Conservation (phyloP, 2,329 filamentous ascomycete genomes). For the Chrysosporium keratinophilum region DNA sequence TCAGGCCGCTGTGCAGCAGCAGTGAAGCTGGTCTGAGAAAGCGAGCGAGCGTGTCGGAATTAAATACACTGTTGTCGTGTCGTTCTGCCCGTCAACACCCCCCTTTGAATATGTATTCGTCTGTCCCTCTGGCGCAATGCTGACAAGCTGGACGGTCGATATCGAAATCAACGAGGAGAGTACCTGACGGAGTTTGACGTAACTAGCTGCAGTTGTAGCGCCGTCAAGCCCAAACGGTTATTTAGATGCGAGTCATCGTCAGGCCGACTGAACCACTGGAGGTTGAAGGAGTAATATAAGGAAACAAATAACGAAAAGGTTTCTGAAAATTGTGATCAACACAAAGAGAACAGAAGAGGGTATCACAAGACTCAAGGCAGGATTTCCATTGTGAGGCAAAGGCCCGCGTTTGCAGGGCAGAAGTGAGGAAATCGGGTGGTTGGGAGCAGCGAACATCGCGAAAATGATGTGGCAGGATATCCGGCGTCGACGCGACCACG, state of each 20-base stretch:
- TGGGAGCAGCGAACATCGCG: neutral
- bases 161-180: neutral
- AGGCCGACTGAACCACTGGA: neutral
- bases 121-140: neutral
- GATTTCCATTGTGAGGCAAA: neutral
- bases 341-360: neutral
- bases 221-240: neutral
- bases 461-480: constrained; percentile 12
- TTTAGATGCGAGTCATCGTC: too few species aligned
- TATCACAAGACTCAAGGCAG: constrained; percentile 4
- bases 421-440: constrained; percentile 8
- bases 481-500: neutral
- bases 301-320: neutral
- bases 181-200: neutral
- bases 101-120: neutral
- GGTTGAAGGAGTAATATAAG: neutral
- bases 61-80: neutral
- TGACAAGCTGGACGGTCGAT: neutral
- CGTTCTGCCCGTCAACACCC: neutral
- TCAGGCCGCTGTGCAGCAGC: constrained; percentile 13
- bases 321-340: neutral
- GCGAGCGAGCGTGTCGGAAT: neutral
- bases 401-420: neutral
- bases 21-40: neutral
- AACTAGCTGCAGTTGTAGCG: neutral